Base-by-base conservation (phyloP, 1,139 yeast species). In the Kluyveromyces marxianus region DNA sequence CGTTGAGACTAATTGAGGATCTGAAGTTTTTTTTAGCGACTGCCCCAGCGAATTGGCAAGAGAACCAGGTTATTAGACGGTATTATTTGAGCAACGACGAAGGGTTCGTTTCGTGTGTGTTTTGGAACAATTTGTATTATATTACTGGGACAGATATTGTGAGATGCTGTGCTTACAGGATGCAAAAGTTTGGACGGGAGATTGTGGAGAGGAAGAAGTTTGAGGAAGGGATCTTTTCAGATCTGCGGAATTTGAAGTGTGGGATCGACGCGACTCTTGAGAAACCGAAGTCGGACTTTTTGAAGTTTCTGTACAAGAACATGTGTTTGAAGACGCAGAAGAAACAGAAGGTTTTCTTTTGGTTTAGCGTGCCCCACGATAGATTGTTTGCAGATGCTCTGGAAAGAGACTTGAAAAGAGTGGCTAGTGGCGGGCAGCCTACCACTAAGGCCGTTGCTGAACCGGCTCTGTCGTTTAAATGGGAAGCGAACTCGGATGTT, bases 281-380 rank as follows among this genome's bases (percentile, higher is more conserved):
- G 63, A 80, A 80, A 44, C 96, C 98, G 6, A 81, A 88, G 60
- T 87, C 96, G 0, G 83, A 81, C 40, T 89, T 92, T 62, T 72
- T 92, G 50, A 88, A 85, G 53, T 89, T 90, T 57, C 69, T 92
- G 39, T 88, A 84, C 66, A 85, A 83, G 58, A 88, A 92, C 62
- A 80, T 83, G 52, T 90, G 98, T 63, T 73, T 92, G 26, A 75
- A 96, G 56, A 92, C 98, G 1, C 97, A 92, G 60, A 92, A 92
- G 72, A 92, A 92, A 62, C 98, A 92, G 63, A 92, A 92, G 63
- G 97, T 92, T 36, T 92, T 92, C 63, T 89, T 83, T 64, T 92
- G 98, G 98, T 90, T 86, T 64, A 84, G 90, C 60, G 97, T 92
- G 5, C 92, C 94, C 38, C 97, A 92, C 67, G 97, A 92, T 62